Evolutionary conservation across 495 filamentous ascomycete genomes (phyloP).

Genomic region (Schizothecium vesticola): DNA sequence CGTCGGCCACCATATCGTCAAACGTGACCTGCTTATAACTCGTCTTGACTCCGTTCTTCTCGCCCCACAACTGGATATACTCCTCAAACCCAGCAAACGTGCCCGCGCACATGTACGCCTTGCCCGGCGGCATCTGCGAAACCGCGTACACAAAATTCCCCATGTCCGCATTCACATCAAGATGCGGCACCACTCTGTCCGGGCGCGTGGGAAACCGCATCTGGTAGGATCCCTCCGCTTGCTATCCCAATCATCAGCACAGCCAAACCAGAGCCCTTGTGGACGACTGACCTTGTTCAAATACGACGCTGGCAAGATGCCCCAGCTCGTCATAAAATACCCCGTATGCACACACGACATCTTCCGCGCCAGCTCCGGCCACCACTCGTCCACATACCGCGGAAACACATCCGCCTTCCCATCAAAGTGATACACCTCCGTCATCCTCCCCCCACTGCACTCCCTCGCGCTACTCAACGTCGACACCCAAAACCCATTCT

Average conservation of each 20-base stretch:
- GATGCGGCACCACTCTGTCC: constrained; percentile 30
- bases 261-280: no score
- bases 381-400: constrained; percentile 31
- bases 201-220: constrained; percentile 36
- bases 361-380: constrained; percentile 41
- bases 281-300: constrained; percentile 25
- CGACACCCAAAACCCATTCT: constrained; percentile 41
- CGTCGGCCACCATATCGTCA: constrained; percentile 31
- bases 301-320: constrained; percentile 35
- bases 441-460: constrained; percentile 33
- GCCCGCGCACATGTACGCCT: constrained; percentile 38
- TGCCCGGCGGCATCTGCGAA: constrained; percentile 37
- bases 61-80: constrained; percentile 36
- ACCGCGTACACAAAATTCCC: constrained; percentile 43
- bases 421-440: constrained; percentile 41
- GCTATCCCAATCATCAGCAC: constrained; percentile 14
- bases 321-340: constrained; percentile 37
- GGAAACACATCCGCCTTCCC: constrained; percentile 40
- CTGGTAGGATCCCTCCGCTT: constrained; percentile 29
- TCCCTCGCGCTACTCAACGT: constrained; percentile 36
- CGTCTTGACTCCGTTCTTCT: constrained; percentile 18
- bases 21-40: constrained; percentile 31
- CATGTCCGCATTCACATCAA: constrained; percentile 36
- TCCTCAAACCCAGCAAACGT: constrained; percentile 24
- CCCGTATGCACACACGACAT: constrained; percentile 45